phyloP scores from a whole-genome alignment of 345 rosid genomes.

The Brassica carinata region DNA sequence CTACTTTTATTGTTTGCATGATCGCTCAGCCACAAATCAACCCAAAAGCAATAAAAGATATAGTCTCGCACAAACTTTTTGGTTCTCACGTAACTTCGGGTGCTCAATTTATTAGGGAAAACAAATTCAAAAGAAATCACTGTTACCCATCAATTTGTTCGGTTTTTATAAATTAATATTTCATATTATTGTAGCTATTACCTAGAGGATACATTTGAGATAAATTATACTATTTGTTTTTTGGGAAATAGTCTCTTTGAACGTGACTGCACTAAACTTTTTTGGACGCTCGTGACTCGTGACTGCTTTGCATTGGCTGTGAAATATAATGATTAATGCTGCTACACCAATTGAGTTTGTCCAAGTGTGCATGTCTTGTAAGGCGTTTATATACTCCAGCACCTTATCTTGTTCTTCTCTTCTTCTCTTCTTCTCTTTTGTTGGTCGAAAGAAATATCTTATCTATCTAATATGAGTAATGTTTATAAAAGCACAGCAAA shows the following conservation, averaged over 20 bases:
- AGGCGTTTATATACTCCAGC: not conserved
- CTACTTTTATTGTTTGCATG: conserved; percentile 3
- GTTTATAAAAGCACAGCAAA: not conserved
- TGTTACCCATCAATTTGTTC: not conserved
- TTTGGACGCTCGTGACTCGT: conserved; percentile 40
- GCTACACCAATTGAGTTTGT: conserved; percentile 9
- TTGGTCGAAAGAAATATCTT: conserved; percentile 32
- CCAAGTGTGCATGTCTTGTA: conserved; percentile 21
- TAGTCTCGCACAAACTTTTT: not conserved
- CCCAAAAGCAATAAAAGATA: not conserved
- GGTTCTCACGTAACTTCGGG: not conserved
- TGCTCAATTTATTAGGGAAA: not conserved
- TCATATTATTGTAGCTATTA: not conserved
- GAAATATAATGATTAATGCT: conserved; percentile 25
- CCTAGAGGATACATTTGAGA: not conserved
- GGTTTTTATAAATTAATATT: not conserved
- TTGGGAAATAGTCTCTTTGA: conserved; percentile 17
- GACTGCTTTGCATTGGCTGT: conserved; percentile 27
- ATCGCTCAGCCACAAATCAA: not conserved
- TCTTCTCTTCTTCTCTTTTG: conserved; percentile 18
- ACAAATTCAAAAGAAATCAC: not conserved
- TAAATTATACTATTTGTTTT: conserved; percentile 11
- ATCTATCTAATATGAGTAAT: conserved; percentile 6
- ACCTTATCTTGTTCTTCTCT: conserved; percentile 28
- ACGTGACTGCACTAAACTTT: conserved; percentile 34